These are phyloP conservation scores for Cryptococcus sp. DNA, from an alignment of 1,284 basidiomycete species.

Conservation along the genomic window DNA sequence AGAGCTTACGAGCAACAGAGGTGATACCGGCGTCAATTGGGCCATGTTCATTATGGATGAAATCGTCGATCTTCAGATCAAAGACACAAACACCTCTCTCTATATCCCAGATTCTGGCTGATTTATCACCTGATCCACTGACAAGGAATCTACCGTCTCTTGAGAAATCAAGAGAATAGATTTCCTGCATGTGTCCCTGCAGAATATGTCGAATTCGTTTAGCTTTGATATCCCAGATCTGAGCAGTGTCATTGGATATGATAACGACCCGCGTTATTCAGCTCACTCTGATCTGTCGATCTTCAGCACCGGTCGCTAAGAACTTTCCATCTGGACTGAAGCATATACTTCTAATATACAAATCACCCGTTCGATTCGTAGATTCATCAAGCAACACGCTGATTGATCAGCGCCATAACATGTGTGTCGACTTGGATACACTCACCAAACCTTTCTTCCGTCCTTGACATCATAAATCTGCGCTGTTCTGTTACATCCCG, in stretches of 20 bases:
- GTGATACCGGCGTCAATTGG: conserved; percentile 72
- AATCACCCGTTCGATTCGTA: conserved; percentile 62
- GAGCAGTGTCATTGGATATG: conserved; percentile 4
- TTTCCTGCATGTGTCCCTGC: conserved; percentile 81
- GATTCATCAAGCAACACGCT: conserved; percentile 67
- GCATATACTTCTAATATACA: conserved; percentile 78
- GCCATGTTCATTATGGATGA: conserved; percentile 51
- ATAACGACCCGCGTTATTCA: conserved; percentile 5
- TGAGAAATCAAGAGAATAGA: conserved; percentile 85
- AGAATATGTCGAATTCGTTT: conserved; percentile 68
- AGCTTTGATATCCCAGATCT: conserved; percentile 83
- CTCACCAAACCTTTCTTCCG: conserved; percentile 70
- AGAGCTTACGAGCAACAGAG: conserved; percentile 43
- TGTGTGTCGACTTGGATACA: conserved; percentile 1
- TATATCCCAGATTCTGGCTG: conserved; percentile 85
- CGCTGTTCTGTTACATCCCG: conserved; percentile 83
- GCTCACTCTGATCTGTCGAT: conserved; percentile 71
- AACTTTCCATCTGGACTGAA: conserved; percentile 77
- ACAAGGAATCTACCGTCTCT: conserved; percentile 74
- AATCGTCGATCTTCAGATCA: conserved; percentile 50
- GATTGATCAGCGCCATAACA: not conserved
- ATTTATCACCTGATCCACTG: conserved; percentile 85
- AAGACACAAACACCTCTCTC: conserved; percentile 56
- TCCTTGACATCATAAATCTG: conserved; percentile 88
- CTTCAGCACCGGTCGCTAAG: conserved; percentile 78